Conservation (phyloP, 2,329 filamentous ascomycete species). For the Trichophaea hybrida region DNA sequence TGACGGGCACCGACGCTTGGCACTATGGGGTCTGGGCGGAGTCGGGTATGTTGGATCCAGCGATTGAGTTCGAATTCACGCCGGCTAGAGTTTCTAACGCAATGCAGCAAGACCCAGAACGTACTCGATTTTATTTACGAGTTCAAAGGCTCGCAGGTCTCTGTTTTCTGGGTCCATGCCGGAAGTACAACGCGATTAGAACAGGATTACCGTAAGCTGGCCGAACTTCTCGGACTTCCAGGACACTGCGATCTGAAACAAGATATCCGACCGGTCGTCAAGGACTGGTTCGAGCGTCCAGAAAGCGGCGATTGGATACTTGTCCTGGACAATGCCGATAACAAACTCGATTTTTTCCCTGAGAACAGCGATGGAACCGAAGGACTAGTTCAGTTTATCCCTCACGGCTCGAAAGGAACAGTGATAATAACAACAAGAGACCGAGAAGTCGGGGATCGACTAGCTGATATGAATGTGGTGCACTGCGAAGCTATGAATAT, state of each 20-base stretch:
- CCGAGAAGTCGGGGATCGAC: neutral
- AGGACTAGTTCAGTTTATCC: conserved; percentile 1
- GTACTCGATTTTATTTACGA: conserved; percentile 31
- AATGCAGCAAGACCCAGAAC: conserved; percentile 32
- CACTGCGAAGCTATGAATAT: neutral
- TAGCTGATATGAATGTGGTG: conserved; percentile 1
- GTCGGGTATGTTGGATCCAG: conserved; percentile 9
- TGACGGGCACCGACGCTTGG: neutral
- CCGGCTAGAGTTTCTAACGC: neutral
- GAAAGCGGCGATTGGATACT: conserved; percentile 11
- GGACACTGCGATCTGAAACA: conserved; percentile 4
- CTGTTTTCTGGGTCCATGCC: conserved; percentile 34
- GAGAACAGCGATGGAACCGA: neutral
- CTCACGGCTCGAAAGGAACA: conserved; percentile 7
- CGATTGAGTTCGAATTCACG: neutral
- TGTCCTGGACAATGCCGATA: conserved; percentile 15
- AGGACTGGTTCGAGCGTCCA: conserved; percentile 8
- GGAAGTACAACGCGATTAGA: conserved; percentile 20
- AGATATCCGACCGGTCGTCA: conserved; percentile 1
- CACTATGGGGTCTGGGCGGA: conserved; percentile 10
- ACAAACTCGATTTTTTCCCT: conserved; percentile 5
- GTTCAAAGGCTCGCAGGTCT: conserved; percentile 26
- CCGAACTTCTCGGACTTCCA: conserved; percentile 6
- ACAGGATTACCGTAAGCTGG: conserved; percentile 21
- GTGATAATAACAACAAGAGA: conserved; percentile 14